phyloP scores from a whole-genome alignment of 2,329 filamentous ascomycete genomes.

The Sporothrix pseudoabietina region DNA sequence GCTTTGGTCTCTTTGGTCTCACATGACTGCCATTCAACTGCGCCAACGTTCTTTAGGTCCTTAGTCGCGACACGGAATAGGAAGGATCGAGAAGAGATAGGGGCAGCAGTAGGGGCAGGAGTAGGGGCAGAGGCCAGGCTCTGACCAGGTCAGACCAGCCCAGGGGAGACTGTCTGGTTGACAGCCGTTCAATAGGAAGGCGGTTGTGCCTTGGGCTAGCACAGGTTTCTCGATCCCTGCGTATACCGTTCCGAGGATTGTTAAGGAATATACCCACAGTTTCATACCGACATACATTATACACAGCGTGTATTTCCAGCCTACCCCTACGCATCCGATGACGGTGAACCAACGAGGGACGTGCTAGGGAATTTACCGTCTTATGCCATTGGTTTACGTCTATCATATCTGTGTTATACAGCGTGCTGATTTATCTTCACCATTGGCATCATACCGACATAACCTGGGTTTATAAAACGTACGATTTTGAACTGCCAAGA shows the following conservation, averaged over 20 bases:
- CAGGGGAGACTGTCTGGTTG: not conserved
- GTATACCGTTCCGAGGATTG: not conserved
- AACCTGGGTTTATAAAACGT: too few species aligned
- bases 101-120: not conserved
- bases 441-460: too few species aligned
- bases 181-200: not conserved
- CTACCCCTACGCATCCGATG: not conserved
- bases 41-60: not conserved
- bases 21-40: not conserved
- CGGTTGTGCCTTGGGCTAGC: not conserved
- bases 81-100: not conserved
- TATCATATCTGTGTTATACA: too few species aligned
- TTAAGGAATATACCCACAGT: not conserved
- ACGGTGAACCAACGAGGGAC: not conserved
- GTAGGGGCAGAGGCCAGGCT: not conserved
- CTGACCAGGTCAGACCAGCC: not conserved
- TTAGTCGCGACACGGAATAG: not conserved
- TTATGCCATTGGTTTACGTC: too few species aligned
- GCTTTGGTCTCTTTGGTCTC: not conserved
- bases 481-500: not conserved
- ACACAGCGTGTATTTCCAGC: not conserved
- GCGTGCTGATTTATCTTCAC: too few species aligned
- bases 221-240: not conserved
- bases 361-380: not conserved
- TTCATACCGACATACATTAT: not conserved